Evolutionary conservation across 192 early-diverging fungal species (phyloP).

Genomic region (Backusella westeae): DNA sequence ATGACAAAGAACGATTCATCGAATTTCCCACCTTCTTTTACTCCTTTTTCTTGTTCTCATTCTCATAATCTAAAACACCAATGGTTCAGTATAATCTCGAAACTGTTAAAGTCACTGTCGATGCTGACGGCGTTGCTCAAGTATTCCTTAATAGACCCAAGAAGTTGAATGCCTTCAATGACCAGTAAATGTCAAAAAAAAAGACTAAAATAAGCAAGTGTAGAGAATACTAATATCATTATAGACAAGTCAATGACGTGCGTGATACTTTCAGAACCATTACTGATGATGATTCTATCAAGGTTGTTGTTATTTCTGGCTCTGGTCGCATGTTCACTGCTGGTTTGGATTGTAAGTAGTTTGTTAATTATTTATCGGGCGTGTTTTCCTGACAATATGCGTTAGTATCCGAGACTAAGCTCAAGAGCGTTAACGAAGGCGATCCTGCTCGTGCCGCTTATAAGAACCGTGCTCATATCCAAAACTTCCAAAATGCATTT

Average conservation of each 20-base stretch:
- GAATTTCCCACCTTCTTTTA: slow-evolving; percentile 55
- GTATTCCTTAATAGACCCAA: slow-evolving; percentile 83
- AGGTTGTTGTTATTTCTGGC: slow-evolving; percentile 76
- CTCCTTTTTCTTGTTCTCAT: not conserved
- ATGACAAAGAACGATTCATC: not conserved
- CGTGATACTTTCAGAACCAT: slow-evolving; percentile 57
- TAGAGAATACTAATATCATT: slow-evolving; percentile 3
- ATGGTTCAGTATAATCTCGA: slow-evolving; percentile 36
- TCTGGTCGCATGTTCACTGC: slow-evolving; percentile 81
- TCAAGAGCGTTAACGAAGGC: too few species aligned
- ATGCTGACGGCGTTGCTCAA: slow-evolving; percentile 64
- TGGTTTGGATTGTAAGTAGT: slow-evolving; percentile 78
- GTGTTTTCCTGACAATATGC: not conserved
- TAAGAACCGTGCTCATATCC: slow-evolving; percentile 1
- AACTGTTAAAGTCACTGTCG: slow-evolving; percentile 56
- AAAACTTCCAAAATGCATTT: slow-evolving; percentile 62
- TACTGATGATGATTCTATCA: slow-evolving; percentile 62
- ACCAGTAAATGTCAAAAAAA: slow-evolving; percentile 36
- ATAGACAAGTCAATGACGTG: slow-evolving; percentile 68
- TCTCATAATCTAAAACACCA: not conserved
- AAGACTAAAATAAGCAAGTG: not conserved
- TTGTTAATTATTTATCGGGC: not conserved
- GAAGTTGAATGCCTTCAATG: slow-evolving; percentile 83
- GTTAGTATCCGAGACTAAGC: not conserved
- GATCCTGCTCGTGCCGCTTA: not conserved